These are phyloP conservation scores for Clohesyomyces aquaticus DNA, from an alignment of 495 filamentous ascomycete species.

Conservation along the genomic window DNA sequence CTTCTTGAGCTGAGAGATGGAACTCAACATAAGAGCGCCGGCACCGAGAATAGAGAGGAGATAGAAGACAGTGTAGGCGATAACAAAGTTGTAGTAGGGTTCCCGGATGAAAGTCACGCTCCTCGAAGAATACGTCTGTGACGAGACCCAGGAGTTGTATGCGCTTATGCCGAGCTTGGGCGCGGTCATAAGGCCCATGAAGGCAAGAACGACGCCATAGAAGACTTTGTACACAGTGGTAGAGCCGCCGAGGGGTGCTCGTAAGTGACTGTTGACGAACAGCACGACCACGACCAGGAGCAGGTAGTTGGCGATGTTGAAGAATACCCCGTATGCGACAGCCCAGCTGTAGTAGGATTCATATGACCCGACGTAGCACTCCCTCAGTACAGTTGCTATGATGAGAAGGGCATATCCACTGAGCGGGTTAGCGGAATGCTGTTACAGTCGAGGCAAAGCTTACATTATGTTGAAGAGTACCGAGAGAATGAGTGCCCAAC, in stretches of 20 bases:
- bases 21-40: neutral
- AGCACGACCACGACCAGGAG: conserved; percentile 23
- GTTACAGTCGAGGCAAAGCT: neutral
- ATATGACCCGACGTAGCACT: conserved; percentile 7
- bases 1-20: neutral
- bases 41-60: neutral
- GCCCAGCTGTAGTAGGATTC: conserved; percentile 8
- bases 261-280: conserved; percentile 15
- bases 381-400: conserved; percentile 18
- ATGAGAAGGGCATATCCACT: conserved; percentile 15
- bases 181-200: conserved; percentile 22
- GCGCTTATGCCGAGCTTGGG: neutral
- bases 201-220: conserved; percentile 8
- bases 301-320: conserved; percentile 12
- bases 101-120: neutral
- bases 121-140: neutral
- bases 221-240: conserved; percentile 6
- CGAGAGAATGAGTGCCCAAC: neutral
- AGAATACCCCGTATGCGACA: conserved; percentile 20
- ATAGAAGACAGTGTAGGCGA: conserved; percentile 1
- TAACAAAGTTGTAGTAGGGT: neutral
- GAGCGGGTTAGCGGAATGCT: neutral
- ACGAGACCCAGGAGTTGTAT: conserved; percentile 13
- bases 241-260: conserved; percentile 1
- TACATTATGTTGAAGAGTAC: conserved; percentile 16